Percentiles rank a stretch among this genome's conserved stretches.
Evolutionary conservation across 306 rosid genomes (phyloP).

Genomic region (Abrus precatorius): DNA sequence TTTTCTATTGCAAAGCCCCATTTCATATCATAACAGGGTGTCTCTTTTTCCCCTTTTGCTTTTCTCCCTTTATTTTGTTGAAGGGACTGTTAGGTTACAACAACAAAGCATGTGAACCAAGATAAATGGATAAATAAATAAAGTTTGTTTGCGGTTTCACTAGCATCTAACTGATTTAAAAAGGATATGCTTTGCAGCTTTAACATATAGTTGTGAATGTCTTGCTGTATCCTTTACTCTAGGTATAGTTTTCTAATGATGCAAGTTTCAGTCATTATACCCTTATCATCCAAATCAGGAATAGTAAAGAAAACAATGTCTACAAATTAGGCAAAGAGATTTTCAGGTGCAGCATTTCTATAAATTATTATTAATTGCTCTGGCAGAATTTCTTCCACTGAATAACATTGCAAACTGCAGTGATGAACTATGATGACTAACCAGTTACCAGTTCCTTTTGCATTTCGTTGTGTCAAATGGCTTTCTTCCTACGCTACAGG

Average conservation of each 20-base stretch:
- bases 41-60: conserved; percentile 45
- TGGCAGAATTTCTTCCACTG: conserved; percentile 22
- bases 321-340: conserved; percentile 31
- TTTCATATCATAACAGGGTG: conserved; percentile 50
- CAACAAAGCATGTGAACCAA: conserved; percentile 44
- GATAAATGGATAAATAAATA: conserved; percentile 28
- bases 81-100: conserved; percentile 41
- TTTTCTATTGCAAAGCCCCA: conserved; percentile 36
- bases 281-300: conserved; percentile 22
- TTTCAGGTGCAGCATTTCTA: conserved; percentile 5
- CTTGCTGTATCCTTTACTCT: conserved; percentile 42
- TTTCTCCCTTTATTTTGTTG: conserved; percentile 30
- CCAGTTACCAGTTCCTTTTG: conserved; percentile 29
- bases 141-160: conserved; percentile 42
- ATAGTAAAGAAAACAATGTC: conserved; percentile 9
- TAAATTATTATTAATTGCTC: conserved; percentile 31
- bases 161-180: conserved; percentile 38
- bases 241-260: conserved; percentile 28
- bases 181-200: conserved; percentile 43
- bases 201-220: conserved; percentile 34
- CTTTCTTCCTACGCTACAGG: conserved; percentile 66
- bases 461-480: conserved; percentile 46
- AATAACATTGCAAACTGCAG: conserved; percentile 36
- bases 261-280: conserved; percentile 9
- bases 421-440: conserved; percentile 47